Evolutionary conservation across 495 filamentous ascomycete genomes (phyloP).

Genomic region (Lineolata rhizophorae): DNA sequence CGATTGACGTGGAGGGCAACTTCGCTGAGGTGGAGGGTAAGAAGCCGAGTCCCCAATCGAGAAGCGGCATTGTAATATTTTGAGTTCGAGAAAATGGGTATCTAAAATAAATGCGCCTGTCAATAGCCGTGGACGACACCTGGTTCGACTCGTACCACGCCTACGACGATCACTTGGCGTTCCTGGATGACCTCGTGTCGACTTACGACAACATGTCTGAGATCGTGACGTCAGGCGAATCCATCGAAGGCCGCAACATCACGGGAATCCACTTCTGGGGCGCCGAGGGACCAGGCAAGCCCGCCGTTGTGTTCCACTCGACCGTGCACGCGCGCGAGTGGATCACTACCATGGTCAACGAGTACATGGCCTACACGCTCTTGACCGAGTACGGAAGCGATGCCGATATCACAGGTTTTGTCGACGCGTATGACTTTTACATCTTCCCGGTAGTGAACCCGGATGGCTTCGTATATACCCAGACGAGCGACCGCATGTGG

Average conservation of each 20-base stretch:
- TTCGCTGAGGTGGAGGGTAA: slow-evolving; percentile 8
- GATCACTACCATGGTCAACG: slow-evolving; percentile 32
- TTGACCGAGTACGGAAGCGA: slow-evolving; percentile 24
- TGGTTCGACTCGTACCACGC: slow-evolving; percentile 38
- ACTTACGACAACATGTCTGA: slow-evolving; percentile 28
- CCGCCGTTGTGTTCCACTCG: slow-evolving; percentile 35
- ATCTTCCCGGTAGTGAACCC: slow-evolving; percentile 41
- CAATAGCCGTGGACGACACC: slow-evolving; percentile 15
- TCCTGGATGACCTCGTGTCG: slow-evolving; percentile 26
- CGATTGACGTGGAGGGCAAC: slow-evolving; percentile 20
- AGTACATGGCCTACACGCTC: slow-evolving; percentile 34
- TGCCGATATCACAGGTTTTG: slow-evolving; percentile 18
- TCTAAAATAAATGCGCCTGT: slow-evolving; percentile 3
- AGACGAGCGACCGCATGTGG: slow-evolving; percentile 36
- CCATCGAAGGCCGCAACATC: slow-evolving; percentile 27
- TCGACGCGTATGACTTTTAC: slow-evolving; percentile 42
- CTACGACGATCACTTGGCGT: slow-evolving; percentile 31
- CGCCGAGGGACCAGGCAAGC: slow-evolving; percentile 31
- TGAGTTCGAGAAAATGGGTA: slow-evolving; percentile 2
- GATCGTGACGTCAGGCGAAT: slow-evolving; percentile 27
- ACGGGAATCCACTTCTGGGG: slow-evolving; percentile 39
- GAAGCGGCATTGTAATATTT: slow-evolving; percentile 3
- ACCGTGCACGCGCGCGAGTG: slow-evolving; percentile 45
- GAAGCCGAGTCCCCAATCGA: too few species aligned
- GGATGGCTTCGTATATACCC: slow-evolving; percentile 41